Evolutionary conservation across 1,284 basidiomycete genomes (phyloP).

Genomic region (Gomphus bonarii): DNA sequence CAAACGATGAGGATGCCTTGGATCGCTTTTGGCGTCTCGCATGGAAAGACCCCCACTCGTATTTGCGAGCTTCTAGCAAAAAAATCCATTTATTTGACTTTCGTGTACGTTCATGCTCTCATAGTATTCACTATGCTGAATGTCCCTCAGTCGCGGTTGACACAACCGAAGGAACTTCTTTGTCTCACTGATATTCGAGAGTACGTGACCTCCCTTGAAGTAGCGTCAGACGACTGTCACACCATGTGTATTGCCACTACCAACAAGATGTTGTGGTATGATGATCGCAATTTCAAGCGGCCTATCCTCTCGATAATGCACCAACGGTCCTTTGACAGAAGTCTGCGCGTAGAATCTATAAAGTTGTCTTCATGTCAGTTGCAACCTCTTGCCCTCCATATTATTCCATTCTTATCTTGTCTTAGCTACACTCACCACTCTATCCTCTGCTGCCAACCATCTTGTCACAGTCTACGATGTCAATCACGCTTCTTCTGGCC

Average conservation of each 20-base stretch:
- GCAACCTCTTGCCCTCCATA: neutral
- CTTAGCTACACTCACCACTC: conserved; percentile 34
- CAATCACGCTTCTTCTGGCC: conserved; percentile 26
- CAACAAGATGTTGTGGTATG: conserved; percentile 54
- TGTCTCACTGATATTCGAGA: conserved; percentile 23
- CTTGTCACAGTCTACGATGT: conserved; percentile 57
- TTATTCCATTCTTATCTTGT: neutral
- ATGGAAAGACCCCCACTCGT: conserved; percentile 16
- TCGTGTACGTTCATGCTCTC: conserved; percentile 28
- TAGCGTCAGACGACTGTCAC: conserved; percentile 16
- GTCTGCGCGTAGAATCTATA: conserved; percentile 34
- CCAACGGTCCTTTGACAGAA: conserved; percentile 47
- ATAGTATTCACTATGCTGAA: conserved; percentile 6
- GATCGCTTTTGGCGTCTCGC: conserved; percentile 28
- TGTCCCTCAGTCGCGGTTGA: conserved; percentile 18
- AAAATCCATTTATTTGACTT: conserved; percentile 33
- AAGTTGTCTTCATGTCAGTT: conserved; percentile 1
- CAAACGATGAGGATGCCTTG: neutral
- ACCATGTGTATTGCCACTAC: conserved; percentile 42
- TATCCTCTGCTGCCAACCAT: conserved; percentile 47
- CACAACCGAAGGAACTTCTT: conserved; percentile 24
- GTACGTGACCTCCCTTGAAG: conserved; percentile 42
- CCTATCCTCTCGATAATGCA: conserved; percentile 56
- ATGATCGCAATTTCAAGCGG: conserved; percentile 40
- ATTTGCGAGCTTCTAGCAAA: conserved; percentile 24